A percentile compares a stretch with the other conserved stretches of the same genome.
phyloP scores from a whole-genome alignment of 179 eudicot genomes.

The Patellifolia procumbens region DNA sequence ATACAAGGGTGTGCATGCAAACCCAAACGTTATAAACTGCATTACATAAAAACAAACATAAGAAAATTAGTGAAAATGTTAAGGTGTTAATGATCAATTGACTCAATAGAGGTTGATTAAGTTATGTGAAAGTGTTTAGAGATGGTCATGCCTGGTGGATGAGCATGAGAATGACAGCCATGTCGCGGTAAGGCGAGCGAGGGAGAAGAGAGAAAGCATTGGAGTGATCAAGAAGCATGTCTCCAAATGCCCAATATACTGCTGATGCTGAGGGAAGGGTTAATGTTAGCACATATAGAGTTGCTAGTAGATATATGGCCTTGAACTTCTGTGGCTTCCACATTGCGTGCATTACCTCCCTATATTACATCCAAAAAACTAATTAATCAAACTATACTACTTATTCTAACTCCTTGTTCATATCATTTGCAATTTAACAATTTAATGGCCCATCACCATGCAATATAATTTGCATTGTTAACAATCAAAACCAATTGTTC shows the following conservation, averaged over 20 bases:
- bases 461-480: too few relatives aligned
- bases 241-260: constrained; percentile 50
- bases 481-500: neutral
- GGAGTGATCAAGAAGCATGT: constrained; percentile 48
- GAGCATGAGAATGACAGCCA: constrained; percentile 51
- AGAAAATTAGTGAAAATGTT: neutral
- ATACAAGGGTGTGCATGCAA: constrained; percentile 53
- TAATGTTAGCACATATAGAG: constrained; percentile 39
- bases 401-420: neutral
- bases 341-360: constrained; percentile 54
- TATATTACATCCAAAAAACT: neutral
- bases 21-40: constrained; percentile 60
- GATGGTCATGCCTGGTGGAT: constrained; percentile 41
- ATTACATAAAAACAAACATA: neutral
- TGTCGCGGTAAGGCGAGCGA: constrained; percentile 38
- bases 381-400: neutral
- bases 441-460: neutral
- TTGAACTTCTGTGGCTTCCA: constrained; percentile 55
- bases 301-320: constrained; percentile 45
- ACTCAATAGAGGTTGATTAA: neutral
- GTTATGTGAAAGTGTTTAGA: too few relatives aligned
- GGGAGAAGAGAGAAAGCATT: constrained; percentile 49
- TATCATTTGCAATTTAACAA: neutral
- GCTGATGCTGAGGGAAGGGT: constrained; percentile 48
- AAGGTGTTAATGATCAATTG: neutral